Base-by-base conservation (phyloP, 2,329 filamentous ascomycete genomes). In the Aspergillus spinulosporus region DNA sequence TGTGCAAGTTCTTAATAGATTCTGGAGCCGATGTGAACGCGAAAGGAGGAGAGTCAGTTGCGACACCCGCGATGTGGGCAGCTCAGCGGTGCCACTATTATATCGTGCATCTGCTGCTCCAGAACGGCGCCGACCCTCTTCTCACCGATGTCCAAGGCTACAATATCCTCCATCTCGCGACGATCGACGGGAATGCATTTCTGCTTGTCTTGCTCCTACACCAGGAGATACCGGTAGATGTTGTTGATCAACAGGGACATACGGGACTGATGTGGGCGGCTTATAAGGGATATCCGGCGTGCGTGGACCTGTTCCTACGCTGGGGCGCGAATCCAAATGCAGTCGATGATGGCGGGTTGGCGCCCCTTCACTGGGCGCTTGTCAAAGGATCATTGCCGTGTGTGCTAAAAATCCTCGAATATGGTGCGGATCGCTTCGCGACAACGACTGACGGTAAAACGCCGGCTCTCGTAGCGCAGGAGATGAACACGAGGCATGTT, bases 221-320 rank as follows among this genome's bases (percentile, higher is more conserved):
- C 76, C 92, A 97, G 70, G 92, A 94, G 69, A 94, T 99, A 58
- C 90, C 92, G 12, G 91, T 99, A 59, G 94, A 99, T 71, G 89
- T 94, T 4, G 82, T 88, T 52, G 94, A 99, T 75, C 85, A 85
- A 49, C 93, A 92, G 70, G 91, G 92, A 4, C 95, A 99, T 74
- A 97, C 94, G 1, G 88, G 88, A 59, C 81, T 99, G 59, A 99
- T 99, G 94, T 99, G 94, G 94, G 91, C 94, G 14, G 93, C 93
- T 12, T 99, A 99, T 79, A 99, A 99, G 75, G 94, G 95, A 36
- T 97, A 88, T 71, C 90, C 93, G 0, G 87, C 88, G 46, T 96
- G 91, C 66, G 93, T 97, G 47, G 94, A 97, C 70, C 74, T 97
- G 43, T 93, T 96, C 63, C 77, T 99, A 57, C 86, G 92, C 65